Base-by-base conservation (phyloP, 352 stramenopile species). In the Globisporangium echinulatum region DNA sequence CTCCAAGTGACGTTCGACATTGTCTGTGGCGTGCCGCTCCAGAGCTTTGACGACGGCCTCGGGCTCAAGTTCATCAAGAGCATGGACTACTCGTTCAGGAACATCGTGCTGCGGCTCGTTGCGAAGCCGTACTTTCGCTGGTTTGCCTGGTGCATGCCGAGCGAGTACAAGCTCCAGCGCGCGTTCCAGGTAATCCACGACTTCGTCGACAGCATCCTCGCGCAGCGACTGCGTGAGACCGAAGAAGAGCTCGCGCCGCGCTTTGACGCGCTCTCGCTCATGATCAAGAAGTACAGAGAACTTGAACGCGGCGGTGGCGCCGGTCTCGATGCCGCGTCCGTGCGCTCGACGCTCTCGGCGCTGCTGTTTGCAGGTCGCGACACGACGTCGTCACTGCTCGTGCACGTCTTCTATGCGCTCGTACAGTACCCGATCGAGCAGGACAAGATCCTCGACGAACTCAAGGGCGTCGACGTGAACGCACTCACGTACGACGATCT, bases 121-220 rank as follows among this genome's bases (percentile, higher is more conserved):
- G 15, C 81, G 40, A 81, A 85, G 51, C 75, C 82, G 25, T 76
- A 85, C 66, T 85, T 84, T 61, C 78, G 80, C 49, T 56, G 72
- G 43, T 58, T 84, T 36, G 61, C 68, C 15, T 86, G 78, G 75
- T 17, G 71, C 52, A 86, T 88, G 78, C 75, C 78, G 4, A 84
- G 74, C 52, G 78, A 88, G 58, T 75, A 71, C 61, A 68, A 57
- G 14, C 42, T 82, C 25, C 66, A 65, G 38, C 59, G 56, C 44
- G 52, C 63, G 36, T 65, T 60, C 0, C 50, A 53, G 10, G 60
- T 64, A 10, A 73, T 82, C 44, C 65, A 59, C 0, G 54, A 56
- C 5, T 72, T 88, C 40, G 73, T 71, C 9, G 75, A 87, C 52
- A 14, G 67, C 14, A 74, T 87, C 15, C 58, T 85, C 49, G 50